Conservation (phyloP, 768 basidiomycete species). For the Lactifluus volemus region DNA sequence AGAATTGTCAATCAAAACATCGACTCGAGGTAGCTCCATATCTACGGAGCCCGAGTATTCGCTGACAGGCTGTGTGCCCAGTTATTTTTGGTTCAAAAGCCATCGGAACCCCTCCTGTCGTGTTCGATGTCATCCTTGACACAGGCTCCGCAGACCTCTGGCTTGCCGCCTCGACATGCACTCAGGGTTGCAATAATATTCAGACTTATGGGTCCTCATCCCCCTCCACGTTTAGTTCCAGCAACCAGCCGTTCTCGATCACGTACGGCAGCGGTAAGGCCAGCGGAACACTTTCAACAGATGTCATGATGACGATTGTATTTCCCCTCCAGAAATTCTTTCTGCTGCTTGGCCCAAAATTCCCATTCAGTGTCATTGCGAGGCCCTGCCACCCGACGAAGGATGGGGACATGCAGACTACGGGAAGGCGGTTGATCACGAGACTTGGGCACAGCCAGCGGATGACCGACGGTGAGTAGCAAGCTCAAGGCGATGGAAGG, state of each 20-base stretch:
- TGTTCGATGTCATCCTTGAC: slow-evolving; percentile 83
- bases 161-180: slow-evolving; percentile 54
- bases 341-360: slow-evolving; percentile 23
- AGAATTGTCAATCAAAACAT: slow-evolving; percentile 60
- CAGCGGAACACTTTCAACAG: slow-evolving; percentile 57
- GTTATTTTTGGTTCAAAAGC: slow-evolving; percentile 70
- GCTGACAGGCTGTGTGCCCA: slow-evolving; percentile 23
- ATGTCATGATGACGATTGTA: slow-evolving; percentile 35
- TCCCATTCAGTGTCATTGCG: slow-evolving; percentile 19
- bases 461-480: slow-evolving; percentile 11
- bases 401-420: slow-evolving; percentile 20
- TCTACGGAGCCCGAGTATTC: slow-evolving; percentile 16
- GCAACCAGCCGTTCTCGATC: slow-evolving; percentile 51
- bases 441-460: slow-evolving; percentile 18
- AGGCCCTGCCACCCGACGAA: slow-evolving; percentile 13
- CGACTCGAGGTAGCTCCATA: slow-evolving; percentile 48
- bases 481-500: background rate
- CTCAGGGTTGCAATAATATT: slow-evolving; percentile 36
- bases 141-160: slow-evolving; percentile 89
- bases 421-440: background rate
- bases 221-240: slow-evolving; percentile 55
- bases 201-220: slow-evolving; percentile 40
- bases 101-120: slow-evolving; percentile 72
- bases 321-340: slow-evolving; percentile 23
- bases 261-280: slow-evolving; percentile 79